Percentiles rank a stretch among this genome's conserved stretches.
Evolutionary conservation across 2,329 filamentous ascomycete genomes (phyloP).

Genomic region (Davidsoniella eucalypti): DNA sequence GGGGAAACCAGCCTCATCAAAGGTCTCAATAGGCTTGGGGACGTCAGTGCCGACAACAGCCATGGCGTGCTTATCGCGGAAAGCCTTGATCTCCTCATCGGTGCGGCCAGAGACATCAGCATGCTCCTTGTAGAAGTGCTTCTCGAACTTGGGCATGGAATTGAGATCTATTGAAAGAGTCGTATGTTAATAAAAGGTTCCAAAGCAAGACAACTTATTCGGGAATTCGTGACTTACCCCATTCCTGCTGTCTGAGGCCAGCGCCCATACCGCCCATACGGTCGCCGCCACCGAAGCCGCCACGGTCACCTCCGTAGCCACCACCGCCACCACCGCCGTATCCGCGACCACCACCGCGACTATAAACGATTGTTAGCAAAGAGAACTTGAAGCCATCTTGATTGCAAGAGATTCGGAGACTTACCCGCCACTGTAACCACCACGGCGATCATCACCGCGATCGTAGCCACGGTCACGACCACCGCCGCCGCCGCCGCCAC

Average conservation of each 20-base stretch:
- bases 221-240: conserved; percentile 46
- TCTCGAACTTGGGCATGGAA: conserved; percentile 88
- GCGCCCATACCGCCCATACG: conserved; percentile 86
- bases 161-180: conserved; percentile 42
- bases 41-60: conserved; percentile 64
- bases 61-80: conserved; percentile 74
- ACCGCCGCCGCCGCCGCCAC: conserved; percentile 24
- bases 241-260: conserved; percentile 72
- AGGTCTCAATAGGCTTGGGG: conserved; percentile 87
- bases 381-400: background rate
- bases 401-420: conserved; percentile 13
- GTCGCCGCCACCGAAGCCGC: conserved; percentile 60
- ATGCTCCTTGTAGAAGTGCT: conserved; percentile 98
- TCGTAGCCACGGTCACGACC: conserved; percentile 21
- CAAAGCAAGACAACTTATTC: conserved; percentile 13
- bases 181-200: conserved; percentile 15
- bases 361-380: conserved; percentile 21
- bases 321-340: conserved; percentile 21
- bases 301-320: conserved; percentile 18
- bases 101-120: conserved; percentile 60
- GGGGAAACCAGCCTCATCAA: conserved; percentile 95
- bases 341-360: conserved; percentile 21
- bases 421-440: conserved; percentile 21
- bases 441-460: conserved; percentile 25
- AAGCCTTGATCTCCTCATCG: conserved; percentile 66